These are phyloP conservation scores for Aristolochia contorta DNA, from an alignment of 164 flowering plant species.

Conservation along the genomic window DNA sequence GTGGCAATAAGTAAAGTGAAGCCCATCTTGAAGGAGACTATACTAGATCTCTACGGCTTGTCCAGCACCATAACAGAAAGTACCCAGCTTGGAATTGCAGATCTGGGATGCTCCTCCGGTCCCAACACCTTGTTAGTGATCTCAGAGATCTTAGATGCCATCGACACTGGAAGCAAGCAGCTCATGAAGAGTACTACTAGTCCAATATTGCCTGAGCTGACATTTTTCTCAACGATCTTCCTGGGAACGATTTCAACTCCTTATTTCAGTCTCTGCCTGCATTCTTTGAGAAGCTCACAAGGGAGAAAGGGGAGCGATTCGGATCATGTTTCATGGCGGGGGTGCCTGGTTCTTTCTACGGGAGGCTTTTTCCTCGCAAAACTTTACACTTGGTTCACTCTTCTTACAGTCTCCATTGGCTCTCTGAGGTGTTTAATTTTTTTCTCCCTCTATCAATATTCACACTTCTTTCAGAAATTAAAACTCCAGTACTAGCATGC, in stretches of 20 bases:
- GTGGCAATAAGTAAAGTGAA: neutral
- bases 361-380: conserved; percentile 39
- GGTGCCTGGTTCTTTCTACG: conserved; percentile 53
- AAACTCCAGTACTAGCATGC: too few relatives aligned
- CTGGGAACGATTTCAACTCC: conserved; percentile 60
- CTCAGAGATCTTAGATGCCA: conserved; percentile 23
- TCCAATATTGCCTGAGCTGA: conserved; percentile 37
- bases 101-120: conserved; percentile 27
- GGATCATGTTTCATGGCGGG: conserved; percentile 36
- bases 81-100: neutral
- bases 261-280: conserved; percentile 29
- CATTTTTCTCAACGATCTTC: conserved; percentile 53
- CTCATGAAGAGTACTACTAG: too few relatives aligned
- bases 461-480: too few relatives aligned
- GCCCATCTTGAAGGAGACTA: neutral
- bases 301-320: conserved; percentile 14
- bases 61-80: neutral
- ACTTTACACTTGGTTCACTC: conserved; percentile 53
- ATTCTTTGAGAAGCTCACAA: conserved; percentile 17
- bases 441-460: too few relatives aligned
- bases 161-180: conserved; percentile 9
- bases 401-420: conserved; percentile 54
- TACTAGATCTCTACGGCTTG: neutral
- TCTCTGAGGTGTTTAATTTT: conserved; percentile 48
- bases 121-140: conserved; percentile 45